Conservation (phyloP, 768 basidiomycete species). For the Collybia sordida region DNA sequence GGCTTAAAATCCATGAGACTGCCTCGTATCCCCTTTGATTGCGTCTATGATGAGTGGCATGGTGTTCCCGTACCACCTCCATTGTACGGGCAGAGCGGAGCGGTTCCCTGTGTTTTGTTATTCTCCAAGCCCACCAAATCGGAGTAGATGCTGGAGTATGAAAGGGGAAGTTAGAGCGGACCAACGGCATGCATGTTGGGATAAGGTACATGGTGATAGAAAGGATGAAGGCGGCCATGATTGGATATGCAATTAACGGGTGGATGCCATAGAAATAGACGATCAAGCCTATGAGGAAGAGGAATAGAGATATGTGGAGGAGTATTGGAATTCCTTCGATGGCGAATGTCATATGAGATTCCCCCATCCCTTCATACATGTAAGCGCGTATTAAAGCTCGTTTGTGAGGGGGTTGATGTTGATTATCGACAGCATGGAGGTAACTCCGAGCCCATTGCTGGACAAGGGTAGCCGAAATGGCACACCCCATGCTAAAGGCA, state of each 20-base stretch:
- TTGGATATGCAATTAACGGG: background rate
- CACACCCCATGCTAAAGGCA: slow-evolving; percentile 37
- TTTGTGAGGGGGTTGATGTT: slow-evolving; percentile 30
- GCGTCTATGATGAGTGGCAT: too few species aligned
- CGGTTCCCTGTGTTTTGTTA: too few species aligned
- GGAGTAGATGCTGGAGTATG: background rate
- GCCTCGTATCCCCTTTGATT: too few species aligned
- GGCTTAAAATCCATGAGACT: too few species aligned
- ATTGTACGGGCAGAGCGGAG: too few species aligned
- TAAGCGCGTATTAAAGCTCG: slow-evolving; percentile 41
- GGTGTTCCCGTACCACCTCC: too few species aligned
- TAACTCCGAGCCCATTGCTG: slow-evolving; percentile 48
- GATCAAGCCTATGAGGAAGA: slow-evolving; percentile 3
- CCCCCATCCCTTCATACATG: slow-evolving; percentile 28
- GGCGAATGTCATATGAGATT: slow-evolving; percentile 1
- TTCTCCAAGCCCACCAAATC: background rate
- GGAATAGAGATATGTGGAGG: slow-evolving; percentile 2
- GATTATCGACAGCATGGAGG: slow-evolving; percentile 24
- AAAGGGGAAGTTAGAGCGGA: slow-evolving; percentile 3
- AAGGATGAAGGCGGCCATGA: background rate
- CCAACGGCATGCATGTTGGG: slow-evolving; percentile 1
- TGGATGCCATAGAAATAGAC: slow-evolving; percentile 2
- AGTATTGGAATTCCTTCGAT: slow-evolving; percentile 8
- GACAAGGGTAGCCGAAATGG: slow-evolving; percentile 41
- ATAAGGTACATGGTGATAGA: background rate